Base-by-base conservation (phyloP, 441 rosid species). In the Viola pubescens region DNA sequence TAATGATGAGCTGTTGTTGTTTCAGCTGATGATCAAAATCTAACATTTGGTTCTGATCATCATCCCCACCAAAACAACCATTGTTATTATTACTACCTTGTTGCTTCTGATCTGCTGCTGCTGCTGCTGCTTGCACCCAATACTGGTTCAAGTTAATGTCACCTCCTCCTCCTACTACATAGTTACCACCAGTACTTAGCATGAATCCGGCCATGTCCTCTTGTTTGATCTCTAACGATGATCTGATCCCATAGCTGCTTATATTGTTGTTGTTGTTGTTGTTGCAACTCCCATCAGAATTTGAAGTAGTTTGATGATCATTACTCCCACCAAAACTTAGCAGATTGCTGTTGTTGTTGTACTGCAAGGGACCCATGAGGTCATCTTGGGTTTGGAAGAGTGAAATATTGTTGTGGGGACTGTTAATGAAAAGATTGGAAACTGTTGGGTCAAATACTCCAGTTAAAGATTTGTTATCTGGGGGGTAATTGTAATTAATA, bases 241-340 rank as follows among this genome's bases (percentile, higher is more conserved):
- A 26, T 26, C 71, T 68, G 10, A 16, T 16, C 19, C 73, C 71
- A 46, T 53, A 58, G 71, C 80, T 71, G 60, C 71, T 73, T 66
- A 1, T 26, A 2, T 26, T 26, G 34, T 26, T 26, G 34, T 26
- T 26, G 34, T 77, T 78, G 54, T 84, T 46, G 52, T 77, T 77
- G 52, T 84, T 46, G 52, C 74, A 70, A 65, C 80, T 82, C 11
- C 77, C 84, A 50, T 79, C 86, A 41, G 86, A 80, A 44, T 72
- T 72, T 8, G 83, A 80, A 40, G 19, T 16, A 16, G 19, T 16
- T 80, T 79, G 69, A 81, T 75, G 47, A 84, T 80, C 51, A 74
- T 69, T 66, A 78, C 80, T 60, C 81, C 74, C 39, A 16, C 88
- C 83, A 74, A 80, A 81, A 56, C 67, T 57, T n/a, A 86, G 61